phyloP scores from a whole-genome alignment of 2,329 filamentous ascomycete genomes.

The Coniochaeta sp. region DNA sequence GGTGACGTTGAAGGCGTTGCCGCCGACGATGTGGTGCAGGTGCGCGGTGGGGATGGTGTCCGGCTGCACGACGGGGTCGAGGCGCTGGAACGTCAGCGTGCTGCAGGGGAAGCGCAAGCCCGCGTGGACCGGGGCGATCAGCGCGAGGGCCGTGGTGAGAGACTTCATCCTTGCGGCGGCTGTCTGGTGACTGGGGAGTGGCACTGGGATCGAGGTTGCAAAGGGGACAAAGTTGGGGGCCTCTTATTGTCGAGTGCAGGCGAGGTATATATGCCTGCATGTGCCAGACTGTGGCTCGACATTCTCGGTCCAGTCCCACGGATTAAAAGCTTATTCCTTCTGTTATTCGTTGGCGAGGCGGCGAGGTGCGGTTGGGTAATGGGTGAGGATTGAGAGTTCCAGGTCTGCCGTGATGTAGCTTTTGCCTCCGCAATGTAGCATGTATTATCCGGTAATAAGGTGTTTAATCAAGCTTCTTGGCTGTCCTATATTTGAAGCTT shows the following conservation, averaged over 20 bases:
- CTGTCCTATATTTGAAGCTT: not conserved
- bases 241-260: too few relatives aligned
- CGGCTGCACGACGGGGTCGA: constrained; percentile 4
- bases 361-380: not conserved
- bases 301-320: not conserved
- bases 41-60: not conserved
- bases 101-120: constrained; percentile 3
- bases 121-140: constrained; percentile 1
- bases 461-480: not conserved
- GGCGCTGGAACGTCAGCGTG: constrained; percentile 1
- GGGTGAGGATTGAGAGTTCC: not conserved
- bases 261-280: not conserved
- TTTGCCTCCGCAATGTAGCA: too few relatives aligned
- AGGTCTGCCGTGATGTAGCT: not conserved
- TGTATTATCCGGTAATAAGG: constrained; percentile 1
- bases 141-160: not conserved
- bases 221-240: too few relatives aligned
- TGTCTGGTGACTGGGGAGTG: too few relatives aligned
- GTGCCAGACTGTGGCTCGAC: not conserved
- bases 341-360: not conserved
- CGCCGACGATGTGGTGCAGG: constrained; percentile 4
- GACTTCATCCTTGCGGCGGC: constrained; percentile 2
- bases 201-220: too few relatives aligned
- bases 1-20: constrained; percentile 5
- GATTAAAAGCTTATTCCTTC: not conserved